Base-by-base conservation (phyloP, 2,329 filamentous ascomycete species). In the Didymella keratinophila region DNA sequence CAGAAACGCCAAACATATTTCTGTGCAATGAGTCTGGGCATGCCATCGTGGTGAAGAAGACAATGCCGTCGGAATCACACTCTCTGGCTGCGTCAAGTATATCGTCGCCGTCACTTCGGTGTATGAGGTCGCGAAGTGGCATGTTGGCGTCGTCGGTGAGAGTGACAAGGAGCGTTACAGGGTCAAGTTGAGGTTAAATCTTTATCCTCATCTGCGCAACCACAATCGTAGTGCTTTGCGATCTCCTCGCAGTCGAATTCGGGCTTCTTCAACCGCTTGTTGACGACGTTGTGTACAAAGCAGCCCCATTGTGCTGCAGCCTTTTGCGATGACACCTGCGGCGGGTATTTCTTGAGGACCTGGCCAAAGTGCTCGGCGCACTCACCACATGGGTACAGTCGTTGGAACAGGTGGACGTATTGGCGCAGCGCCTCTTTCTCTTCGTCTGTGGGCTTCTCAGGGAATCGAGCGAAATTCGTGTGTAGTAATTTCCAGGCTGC, bases 401-500 rank as follows among this genome's bases (percentile, higher is more conserved):
- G 79, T 66, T 87, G 84, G 71, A 89, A 89, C 7, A 89, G 78
- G 69, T 87, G 83, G 54, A 89, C 83, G 68, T 85, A 89, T 52
- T 82, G 83, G 56, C 83, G 80, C 61, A 89, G 71, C 4, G 86
- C 84, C 49, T 83, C 79, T 66, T 84, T 83, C 71, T 89, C 86
- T 54, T 89, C 86, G 21, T 79, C 74, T 0, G 83, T 85, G 2
- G 87, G 87, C 58, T 84, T 82, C 67, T 88, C 86, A 12, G 87
- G 87, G 70, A 87, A 89, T 63, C 86, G 82, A 52, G 85, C 86
- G 79, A 89, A 87, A 58, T 86, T 86, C 18, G 87, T 89, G 72
- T 89, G 87, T 63, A 89, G 81, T 63, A 87, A 81, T 69, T 87
- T 87, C 87, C 87, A 89, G 34, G 86, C 83, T 56, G 87, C 84